A percentile compares a stretch with the other conserved stretches of the same genome.
These are phyloP conservation scores for Drosera spatulata DNA, from an alignment of 179 eudicot genomes.

Conservation along the genomic window DNA sequence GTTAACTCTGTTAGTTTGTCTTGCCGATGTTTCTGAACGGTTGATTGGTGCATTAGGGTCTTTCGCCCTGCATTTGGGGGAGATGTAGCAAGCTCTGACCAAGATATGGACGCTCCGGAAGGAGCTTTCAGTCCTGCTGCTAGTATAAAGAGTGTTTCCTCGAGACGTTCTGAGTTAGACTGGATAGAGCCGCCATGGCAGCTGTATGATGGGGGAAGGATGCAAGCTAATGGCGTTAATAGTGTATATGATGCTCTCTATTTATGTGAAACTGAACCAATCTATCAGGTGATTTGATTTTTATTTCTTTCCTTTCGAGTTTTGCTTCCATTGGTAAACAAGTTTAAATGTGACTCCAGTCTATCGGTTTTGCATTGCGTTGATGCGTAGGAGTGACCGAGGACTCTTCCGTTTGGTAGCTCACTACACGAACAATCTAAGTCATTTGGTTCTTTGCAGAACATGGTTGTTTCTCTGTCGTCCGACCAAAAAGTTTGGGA, in stretches of 20 bases:
- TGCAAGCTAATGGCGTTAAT: slow-evolving; percentile 22
- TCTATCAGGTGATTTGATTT: slow-evolving; percentile 39
- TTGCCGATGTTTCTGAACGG: not conserved
- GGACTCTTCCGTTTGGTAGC: no score
- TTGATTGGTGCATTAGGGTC: slow-evolving; percentile 21
- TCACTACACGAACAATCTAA: not conserved
- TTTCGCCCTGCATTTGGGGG: slow-evolving; percentile 15
- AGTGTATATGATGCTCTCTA: slow-evolving; percentile 65
- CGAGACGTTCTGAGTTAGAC: slow-evolving; percentile 29
- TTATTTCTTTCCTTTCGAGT: no score
- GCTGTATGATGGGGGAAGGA: slow-evolving; percentile 19
- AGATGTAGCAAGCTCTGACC: slow-evolving; percentile 10
- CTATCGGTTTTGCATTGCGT: no score
- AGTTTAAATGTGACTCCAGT: no score
- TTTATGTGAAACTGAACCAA: slow-evolving; percentile 55
- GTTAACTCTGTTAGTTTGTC: not conserved
- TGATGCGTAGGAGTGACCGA: no score
- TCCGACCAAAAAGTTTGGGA: slow-evolving; percentile 90
- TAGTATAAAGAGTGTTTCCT: slow-evolving; percentile 15
- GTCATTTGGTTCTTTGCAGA: slow-evolving; percentile 25
- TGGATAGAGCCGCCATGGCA: slow-evolving; percentile 68
- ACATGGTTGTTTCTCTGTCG: slow-evolving; percentile 76
- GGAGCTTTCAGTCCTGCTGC: slow-evolving; percentile 7
- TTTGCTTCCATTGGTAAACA: no score
- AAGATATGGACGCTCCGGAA: slow-evolving; percentile 10